A percentile compares a stretch with the other conserved stretches of the same genome.
These are phyloP conservation scores for Moesziomyces globuligerus DNA, from an alignment of 1,284 basidiomycete genomes.

Conservation along the genomic window DNA sequence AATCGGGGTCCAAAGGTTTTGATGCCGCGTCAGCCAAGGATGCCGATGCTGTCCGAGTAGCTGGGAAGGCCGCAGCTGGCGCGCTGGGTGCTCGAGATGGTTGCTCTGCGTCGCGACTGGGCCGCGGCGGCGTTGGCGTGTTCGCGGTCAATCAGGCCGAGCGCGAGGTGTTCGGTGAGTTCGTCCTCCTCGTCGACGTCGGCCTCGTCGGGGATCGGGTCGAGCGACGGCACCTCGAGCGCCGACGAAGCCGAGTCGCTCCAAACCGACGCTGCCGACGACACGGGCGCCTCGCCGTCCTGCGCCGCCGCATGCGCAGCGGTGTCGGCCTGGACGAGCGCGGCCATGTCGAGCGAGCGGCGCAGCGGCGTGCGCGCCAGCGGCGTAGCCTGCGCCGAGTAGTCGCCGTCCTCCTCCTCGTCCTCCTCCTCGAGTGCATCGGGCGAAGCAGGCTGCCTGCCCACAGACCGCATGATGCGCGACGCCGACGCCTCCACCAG, in stretches of 20 bases:
- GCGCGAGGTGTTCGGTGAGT: constrained; percentile 42
- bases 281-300: constrained; percentile 10
- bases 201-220: constrained; percentile 43
- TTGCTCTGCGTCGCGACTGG: constrained; percentile 18
- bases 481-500: constrained; percentile 29
- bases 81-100: constrained; percentile 9
- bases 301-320: background rate
- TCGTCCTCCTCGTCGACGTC: constrained; percentile 42
- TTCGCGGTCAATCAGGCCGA: constrained; percentile 43
- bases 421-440: constrained; percentile 7
- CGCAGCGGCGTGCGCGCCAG: constrained; percentile 37
- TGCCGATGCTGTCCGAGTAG: constrained; percentile 45
- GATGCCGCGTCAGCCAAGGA: constrained; percentile 30
- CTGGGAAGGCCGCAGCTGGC: constrained; percentile 23
- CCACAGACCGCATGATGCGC: constrained; percentile 2
- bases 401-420: constrained; percentile 26
- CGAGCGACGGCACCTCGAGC: constrained; percentile 42
- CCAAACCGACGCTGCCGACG: constrained; percentile 17
- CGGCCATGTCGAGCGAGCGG: constrained; percentile 33
- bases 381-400: constrained; percentile 42
- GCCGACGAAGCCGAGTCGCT: constrained; percentile 24
- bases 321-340: constrained; percentile 8
- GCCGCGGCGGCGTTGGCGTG: constrained; percentile 31
- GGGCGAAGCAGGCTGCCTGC: background rate
- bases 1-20: background rate